A percentile compares a stretch with the other conserved stretches of the same genome.
Evolutionary conservation across 2,329 filamentous ascomycete species (phyloP).

Genomic region (Grosmannia serpens): DNA sequence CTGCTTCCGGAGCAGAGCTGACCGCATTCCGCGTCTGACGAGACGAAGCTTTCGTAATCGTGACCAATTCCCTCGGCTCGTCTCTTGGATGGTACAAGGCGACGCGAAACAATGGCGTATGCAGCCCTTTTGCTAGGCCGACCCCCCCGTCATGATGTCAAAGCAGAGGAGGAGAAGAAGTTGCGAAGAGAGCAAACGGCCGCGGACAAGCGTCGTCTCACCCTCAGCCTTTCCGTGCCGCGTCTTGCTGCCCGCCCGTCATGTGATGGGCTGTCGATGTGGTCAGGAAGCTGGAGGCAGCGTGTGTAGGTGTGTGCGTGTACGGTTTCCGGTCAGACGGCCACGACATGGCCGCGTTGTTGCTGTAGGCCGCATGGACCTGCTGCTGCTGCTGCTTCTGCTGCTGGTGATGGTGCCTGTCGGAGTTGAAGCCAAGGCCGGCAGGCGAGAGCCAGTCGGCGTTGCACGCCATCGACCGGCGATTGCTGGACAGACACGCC

Average conservation of each 20-base stretch:
- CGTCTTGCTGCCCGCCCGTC: neutral
- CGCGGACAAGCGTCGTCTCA: no score
- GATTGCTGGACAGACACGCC: neutral
- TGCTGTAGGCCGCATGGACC: neutral
- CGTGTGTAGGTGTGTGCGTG: constrained; percentile 27
- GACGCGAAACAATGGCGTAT: neutral
- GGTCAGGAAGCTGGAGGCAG: constrained; percentile 27
- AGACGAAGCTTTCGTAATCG: neutral
- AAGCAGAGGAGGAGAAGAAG: no score
- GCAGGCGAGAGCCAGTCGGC: neutral
- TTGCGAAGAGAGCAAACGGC: no score
- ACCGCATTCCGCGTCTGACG: neutral
- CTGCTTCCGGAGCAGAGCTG: neutral
- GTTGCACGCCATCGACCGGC: neutral
- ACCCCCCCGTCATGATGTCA: no score
- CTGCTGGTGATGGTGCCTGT: neutral
- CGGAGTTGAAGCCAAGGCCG: neutral
- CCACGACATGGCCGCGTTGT: neutral
- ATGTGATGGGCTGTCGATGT: constrained; percentile 30
- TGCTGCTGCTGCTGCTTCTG: neutral
- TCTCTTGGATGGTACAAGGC: no score
- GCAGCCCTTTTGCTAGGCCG: neutral
- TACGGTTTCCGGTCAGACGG: constrained; percentile 12
- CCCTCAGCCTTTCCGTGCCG: neutral
- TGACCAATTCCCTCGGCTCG: neutral